Conservation (phyloP, 2,329 filamentous ascomycete species). For the Periconia sp. region DNA sequence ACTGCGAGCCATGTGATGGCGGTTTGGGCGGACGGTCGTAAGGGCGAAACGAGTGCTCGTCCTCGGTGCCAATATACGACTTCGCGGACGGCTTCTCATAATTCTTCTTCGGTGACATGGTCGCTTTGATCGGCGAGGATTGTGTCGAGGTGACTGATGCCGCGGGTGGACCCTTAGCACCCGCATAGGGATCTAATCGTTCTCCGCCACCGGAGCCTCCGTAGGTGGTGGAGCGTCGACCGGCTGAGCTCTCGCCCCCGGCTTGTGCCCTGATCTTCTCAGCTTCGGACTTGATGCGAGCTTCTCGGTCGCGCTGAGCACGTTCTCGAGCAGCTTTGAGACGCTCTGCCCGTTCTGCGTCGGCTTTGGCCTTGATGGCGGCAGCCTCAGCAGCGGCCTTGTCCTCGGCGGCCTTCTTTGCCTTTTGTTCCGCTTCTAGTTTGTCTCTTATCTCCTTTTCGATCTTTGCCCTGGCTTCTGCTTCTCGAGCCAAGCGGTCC, state of each 20-base stretch:
- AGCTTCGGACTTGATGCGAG: conserved; percentile 43
- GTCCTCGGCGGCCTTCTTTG: conserved; percentile 40
- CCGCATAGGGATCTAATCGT: conserved; percentile 72
- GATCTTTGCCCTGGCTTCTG: conserved; percentile 41
- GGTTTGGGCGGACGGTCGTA: conserved; percentile 70
- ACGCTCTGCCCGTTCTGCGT: conserved; percentile 41
- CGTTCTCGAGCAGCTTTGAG: conserved; percentile 48
- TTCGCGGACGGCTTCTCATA: conserved; percentile 60
- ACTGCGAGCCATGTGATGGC: conserved; percentile 50
- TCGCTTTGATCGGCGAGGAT: conserved; percentile 47
- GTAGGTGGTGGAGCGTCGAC: conserved; percentile 47
- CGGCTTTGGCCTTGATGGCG: conserved; percentile 38
- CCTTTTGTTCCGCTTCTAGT: conserved; percentile 46
- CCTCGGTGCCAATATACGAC: conserved; percentile 62
- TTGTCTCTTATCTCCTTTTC: conserved; percentile 52
- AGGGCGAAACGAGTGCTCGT: conserved; percentile 72
- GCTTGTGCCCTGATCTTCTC: conserved; percentile 36
- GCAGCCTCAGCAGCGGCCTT: conserved; percentile 35
- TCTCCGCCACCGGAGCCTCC: conserved; percentile 64
- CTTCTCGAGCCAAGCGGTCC: conserved; percentile 45
- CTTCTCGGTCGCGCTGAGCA: conserved; percentile 45
- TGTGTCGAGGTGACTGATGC: conserved; percentile 44
- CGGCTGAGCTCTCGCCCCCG: conserved; percentile 22
- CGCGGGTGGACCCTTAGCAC: conserved; percentile 60
- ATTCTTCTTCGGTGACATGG: conserved; percentile 45